Evolutionary conservation across 2,329 filamentous ascomycete species (phyloP).

Genomic region (Mycosphaerella sp.): DNA sequence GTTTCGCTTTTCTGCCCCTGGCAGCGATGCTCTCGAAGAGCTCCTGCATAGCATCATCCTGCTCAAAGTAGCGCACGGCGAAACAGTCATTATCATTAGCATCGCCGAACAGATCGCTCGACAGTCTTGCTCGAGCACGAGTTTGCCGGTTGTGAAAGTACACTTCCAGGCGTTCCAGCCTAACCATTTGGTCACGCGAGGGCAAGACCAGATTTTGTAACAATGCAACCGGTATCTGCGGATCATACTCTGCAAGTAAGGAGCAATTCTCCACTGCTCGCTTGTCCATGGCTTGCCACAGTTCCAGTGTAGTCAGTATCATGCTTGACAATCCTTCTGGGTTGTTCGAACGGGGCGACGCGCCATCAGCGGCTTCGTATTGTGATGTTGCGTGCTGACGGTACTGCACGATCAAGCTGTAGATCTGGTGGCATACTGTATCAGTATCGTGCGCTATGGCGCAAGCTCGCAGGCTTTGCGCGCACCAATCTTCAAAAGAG

Average conservation of each 20-base stretch:
- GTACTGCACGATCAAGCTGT: not conserved
- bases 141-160: constrained; percentile 40
- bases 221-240: constrained; percentile 45
- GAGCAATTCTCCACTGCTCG: constrained; percentile 40
- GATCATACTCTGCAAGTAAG: constrained; percentile 48
- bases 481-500: constrained; percentile 9
- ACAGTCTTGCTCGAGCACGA: not conserved
- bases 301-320: constrained; percentile 43
- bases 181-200: constrained; percentile 42
- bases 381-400: not conserved
- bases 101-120: not conserved
- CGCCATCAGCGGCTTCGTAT: not conserved
- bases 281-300: constrained; percentile 56
- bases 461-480: not conserved
- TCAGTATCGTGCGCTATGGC: not conserved
- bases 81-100: constrained; percentile 25
- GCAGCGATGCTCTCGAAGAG: not conserved
- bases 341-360: not conserved
- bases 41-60: not conserved
- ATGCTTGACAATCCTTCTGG: not conserved
- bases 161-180: constrained; percentile 46
- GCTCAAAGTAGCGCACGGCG: constrained; percentile 44
- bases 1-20: not conserved
- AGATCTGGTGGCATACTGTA: not conserved
- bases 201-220: constrained; percentile 53